Conservation (phyloP, 2,329 filamentous ascomycete genomes). For the Colletotrichum orbiculare region DNA sequence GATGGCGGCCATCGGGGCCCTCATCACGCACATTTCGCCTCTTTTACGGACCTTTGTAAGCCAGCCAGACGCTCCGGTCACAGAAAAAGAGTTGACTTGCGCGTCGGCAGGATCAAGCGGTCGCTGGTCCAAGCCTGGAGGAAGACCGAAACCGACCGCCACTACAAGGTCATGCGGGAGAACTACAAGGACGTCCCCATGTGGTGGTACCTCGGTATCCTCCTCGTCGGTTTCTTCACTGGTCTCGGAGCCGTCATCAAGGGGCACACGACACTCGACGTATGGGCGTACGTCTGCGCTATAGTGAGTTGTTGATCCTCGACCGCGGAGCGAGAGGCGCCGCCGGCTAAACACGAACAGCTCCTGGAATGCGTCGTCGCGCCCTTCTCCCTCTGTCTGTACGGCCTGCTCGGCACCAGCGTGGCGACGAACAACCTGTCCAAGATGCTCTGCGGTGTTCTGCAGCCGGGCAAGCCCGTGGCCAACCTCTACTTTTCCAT, state of each 20-base stretch:
- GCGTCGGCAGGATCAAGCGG: slow-evolving; percentile 13
- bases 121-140: slow-evolving; percentile 40
- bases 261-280: slow-evolving; percentile 31
- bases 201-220: slow-evolving; percentile 53
- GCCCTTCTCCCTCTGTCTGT: slow-evolving; percentile 33
- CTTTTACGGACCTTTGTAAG: too few species aligned
- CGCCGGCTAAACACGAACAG: neutral
- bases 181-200: slow-evolving; percentile 53
- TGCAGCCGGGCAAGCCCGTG: slow-evolving; percentile 53
- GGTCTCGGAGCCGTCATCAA: slow-evolving; percentile 52
- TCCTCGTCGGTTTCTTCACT: slow-evolving; percentile 47
- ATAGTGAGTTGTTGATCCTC: slow-evolving; percentile 14
- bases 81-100: too few species aligned
- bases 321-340: too few species aligned
- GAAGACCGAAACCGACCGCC: slow-evolving; percentile 48
- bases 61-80: too few species aligned
- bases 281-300: slow-evolving; percentile 33
- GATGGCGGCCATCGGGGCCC: too few species aligned
- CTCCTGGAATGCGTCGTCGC: slow-evolving; percentile 34
- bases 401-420: slow-evolving; percentile 29
- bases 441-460: slow-evolving; percentile 61
- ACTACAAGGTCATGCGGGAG: slow-evolving; percentile 53
- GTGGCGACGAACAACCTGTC: slow-evolving; percentile 45
- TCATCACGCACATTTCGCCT: too few species aligned
- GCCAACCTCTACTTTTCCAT: slow-evolving; percentile 58